phyloP scores from a whole-genome alignment of 2,329 filamentous ascomycete genomes.

The Pseudogymnoascus sp. region DNA sequence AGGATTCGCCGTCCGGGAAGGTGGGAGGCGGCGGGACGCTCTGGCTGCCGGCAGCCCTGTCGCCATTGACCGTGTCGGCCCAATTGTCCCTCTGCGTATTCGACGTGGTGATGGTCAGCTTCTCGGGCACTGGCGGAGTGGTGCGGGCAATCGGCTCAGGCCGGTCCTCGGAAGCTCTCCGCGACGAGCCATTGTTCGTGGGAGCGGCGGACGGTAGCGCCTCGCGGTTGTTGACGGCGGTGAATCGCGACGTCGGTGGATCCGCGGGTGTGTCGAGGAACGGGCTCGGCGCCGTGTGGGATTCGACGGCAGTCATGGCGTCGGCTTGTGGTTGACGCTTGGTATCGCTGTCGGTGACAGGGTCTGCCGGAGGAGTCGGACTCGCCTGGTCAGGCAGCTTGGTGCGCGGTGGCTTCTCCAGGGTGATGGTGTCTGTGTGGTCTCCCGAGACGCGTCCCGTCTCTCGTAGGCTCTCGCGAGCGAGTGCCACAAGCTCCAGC shows the following conservation, averaged over 20 bases:
- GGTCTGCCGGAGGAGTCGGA: not conserved
- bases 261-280: slow-evolving; percentile 15
- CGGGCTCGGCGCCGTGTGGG: slow-evolving; percentile 5
- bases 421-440: not conserved
- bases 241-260: slow-evolving; percentile 27
- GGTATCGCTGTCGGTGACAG: slow-evolving; percentile 13
- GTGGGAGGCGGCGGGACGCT: slow-evolving; percentile 15
- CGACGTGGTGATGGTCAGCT: slow-evolving; percentile 25
- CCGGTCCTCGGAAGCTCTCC: slow-evolving; percentile 24
- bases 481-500: slow-evolving; percentile 8
- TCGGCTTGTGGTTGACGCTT: slow-evolving; percentile 6
- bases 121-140: slow-evolving; percentile 26
- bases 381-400: slow-evolving; percentile 12
- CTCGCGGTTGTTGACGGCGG: slow-evolving; percentile 28
- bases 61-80: slow-evolving; percentile 19
- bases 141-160: slow-evolving; percentile 13
- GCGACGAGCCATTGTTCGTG: slow-evolving; percentile 13
- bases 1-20: slow-evolving; percentile 29
- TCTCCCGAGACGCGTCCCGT: not conserved
- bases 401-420: slow-evolving; percentile 9
- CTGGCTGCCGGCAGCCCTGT: slow-evolving; percentile 9
- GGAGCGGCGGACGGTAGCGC: slow-evolving; percentile 10
- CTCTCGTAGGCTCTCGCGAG: slow-evolving; percentile 6
- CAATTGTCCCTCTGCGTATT: slow-evolving; percentile 24
- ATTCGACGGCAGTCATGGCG: slow-evolving; percentile 9